Evolutionary conservation across 257 asterid genomes (phyloP).

Genomic region (Fraxinus pennsylvanica): DNA sequence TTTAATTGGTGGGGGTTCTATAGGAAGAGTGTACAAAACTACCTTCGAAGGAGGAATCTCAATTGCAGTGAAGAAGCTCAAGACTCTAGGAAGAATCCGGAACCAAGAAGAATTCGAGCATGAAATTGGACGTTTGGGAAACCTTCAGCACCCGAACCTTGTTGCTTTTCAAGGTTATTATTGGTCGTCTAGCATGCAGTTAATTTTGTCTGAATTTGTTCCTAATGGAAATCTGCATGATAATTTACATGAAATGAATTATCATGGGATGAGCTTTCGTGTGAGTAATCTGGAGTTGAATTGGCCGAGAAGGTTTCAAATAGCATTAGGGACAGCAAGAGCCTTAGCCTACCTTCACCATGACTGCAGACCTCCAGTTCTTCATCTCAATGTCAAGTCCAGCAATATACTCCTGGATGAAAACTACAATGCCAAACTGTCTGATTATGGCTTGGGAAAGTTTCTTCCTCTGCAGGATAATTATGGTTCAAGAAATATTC

Average conservation of each 20-base stretch:
- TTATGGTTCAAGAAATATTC: constrained; percentile 55
- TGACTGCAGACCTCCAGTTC: constrained; percentile 83
- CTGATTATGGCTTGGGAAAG: constrained; percentile 75
- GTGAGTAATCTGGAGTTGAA: constrained; percentile 63
- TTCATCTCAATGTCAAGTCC: constrained; percentile 83
- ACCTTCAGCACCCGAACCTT: constrained; percentile 62
- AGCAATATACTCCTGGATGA: constrained; percentile 67
- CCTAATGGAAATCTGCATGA: constrained; percentile 76
- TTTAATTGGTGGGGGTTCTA: not conserved
- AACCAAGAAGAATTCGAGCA: constrained; percentile 89
- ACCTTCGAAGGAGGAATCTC: constrained; percentile 70
- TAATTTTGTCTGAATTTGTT: constrained; percentile 69
- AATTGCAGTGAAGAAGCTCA: constrained; percentile 84
- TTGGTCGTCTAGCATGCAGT: constrained; percentile 83
- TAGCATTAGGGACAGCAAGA: constrained; percentile 76
- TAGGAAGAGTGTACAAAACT: constrained; percentile 41
- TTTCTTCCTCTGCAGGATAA: constrained; percentile 59
- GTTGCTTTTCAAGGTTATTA: constrained; percentile 79
- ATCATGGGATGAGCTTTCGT: constrained; percentile 64
- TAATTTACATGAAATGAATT: constrained; percentile 60
- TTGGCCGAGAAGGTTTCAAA: constrained; percentile 74
- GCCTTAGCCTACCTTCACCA: constrained; percentile 86
- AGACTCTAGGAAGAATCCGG: constrained; percentile 74
- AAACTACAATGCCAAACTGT: constrained; percentile 53
- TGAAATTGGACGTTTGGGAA: constrained; percentile 71